Conservation (phyloP, 805 yeast species). For the Candida palmyrensis region DNA sequence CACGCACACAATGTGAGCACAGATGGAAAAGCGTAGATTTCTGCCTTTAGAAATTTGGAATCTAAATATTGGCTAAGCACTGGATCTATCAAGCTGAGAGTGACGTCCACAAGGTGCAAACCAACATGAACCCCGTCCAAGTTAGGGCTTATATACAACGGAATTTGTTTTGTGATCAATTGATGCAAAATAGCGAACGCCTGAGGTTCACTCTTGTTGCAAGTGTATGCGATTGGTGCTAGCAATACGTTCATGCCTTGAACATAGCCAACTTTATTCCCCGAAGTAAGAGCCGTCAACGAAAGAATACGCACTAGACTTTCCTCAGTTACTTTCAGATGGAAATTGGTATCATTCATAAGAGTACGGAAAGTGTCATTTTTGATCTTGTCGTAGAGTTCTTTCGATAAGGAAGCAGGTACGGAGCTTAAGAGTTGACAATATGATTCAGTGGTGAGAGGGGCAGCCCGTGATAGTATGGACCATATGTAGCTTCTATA, state of each 20-base stretch:
- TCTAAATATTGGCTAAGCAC: constrained; percentile 55
- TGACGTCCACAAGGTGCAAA: constrained; percentile 63
- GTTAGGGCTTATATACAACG: constrained; percentile 72
- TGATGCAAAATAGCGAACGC: constrained; percentile 70
- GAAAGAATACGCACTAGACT: constrained; percentile 64
- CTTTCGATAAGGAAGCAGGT: constrained; percentile 39
- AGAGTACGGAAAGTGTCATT: constrained; percentile 86
- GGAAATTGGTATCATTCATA: constrained; percentile 66
- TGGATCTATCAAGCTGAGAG: constrained; percentile 68
- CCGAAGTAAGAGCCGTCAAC: constrained; percentile 55
- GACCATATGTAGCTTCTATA: constrained; percentile 81
- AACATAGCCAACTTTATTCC: constrained; percentile 53
- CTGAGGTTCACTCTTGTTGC: constrained; percentile 74
- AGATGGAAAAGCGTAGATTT: constrained; percentile 81
- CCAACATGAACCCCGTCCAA: constrained; percentile 82
- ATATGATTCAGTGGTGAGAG: constrained; percentile 53
- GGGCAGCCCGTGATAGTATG: constrained; percentile 60
- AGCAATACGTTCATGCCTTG: constrained; percentile 87
- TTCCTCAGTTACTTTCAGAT: constrained; percentile 61
- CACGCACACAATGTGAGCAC: constrained; percentile 83
- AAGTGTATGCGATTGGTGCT: constrained; percentile 76
- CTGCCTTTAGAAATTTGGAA: constrained; percentile 69
- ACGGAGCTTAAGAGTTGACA: constrained; percentile 48
- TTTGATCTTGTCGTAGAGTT: constrained; percentile 61
- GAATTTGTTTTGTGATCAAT: constrained; percentile 60